A percentile compares a stretch with the other conserved stretches of the same genome.
These are phyloP conservation scores for Larix kaempferi DNA, from an alignment of 75 land plant genomes.

Conservation along the genomic window DNA sequence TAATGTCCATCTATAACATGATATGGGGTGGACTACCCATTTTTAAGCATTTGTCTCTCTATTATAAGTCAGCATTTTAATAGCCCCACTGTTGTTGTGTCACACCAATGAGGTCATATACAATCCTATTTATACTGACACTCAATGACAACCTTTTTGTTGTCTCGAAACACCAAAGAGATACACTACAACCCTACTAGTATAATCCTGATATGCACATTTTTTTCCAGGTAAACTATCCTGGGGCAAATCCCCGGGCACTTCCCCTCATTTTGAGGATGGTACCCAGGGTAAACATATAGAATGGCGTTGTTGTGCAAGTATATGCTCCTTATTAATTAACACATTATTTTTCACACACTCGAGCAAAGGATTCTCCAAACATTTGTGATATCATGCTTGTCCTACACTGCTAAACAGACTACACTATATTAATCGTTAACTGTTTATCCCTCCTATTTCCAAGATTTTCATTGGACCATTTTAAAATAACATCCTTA, in stretches of 20 bases:
- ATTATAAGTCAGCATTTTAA: too few relatives aligned
- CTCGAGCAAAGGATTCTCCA: background rate
- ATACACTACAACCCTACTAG: too few relatives aligned
- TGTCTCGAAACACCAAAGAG: too few relatives aligned
- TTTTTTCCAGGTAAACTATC: background rate
- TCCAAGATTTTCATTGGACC: background rate
- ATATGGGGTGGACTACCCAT: too few relatives aligned
- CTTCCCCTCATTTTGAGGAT: background rate
- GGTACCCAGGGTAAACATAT: background rate
- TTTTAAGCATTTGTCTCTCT: too few relatives aligned
- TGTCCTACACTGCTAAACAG: background rate
- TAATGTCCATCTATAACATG: too few relatives aligned
- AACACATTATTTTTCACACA: background rate
- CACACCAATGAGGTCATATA: too few relatives aligned
- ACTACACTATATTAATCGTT: background rate
- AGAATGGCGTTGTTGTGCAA: background rate
- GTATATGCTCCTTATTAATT: background rate
- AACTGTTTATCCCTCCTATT: background rate
- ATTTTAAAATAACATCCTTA: background rate
- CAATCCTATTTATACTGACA: too few relatives aligned
- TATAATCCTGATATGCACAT: background rate
- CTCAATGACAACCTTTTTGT: too few relatives aligned
- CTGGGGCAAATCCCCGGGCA: background rate
- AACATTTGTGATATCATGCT: background rate
- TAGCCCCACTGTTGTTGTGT: too few relatives aligned